Conservation (phyloP, 2,329 filamentous ascomycete genomes). For the Ophiosphaerella korrae region DNA sequence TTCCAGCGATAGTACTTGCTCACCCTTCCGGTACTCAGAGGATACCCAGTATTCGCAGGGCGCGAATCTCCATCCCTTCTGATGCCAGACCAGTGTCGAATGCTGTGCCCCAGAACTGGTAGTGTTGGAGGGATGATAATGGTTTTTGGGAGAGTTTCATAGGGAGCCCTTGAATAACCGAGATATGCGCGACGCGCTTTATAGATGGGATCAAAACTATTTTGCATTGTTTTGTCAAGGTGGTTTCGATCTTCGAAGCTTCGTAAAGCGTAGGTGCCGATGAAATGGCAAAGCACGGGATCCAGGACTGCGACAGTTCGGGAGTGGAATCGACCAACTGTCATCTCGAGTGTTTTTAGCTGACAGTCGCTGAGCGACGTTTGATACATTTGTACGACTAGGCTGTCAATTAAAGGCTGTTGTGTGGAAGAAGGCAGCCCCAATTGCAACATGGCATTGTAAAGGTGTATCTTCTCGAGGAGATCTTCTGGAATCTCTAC, state of each 20-base stretch:
- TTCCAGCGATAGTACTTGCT: neutral
- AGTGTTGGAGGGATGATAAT: slow-evolving; percentile 14
- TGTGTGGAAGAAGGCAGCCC: slow-evolving; percentile 15
- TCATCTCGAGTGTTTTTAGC: slow-evolving; percentile 22
- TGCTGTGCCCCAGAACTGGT: slow-evolving; percentile 16
- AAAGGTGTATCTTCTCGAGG: slow-evolving; percentile 23
- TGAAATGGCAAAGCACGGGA: slow-evolving; percentile 22
- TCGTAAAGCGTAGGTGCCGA: slow-evolving; percentile 19
- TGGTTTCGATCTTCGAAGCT: slow-evolving; percentile 8
- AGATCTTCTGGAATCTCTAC: slow-evolving; percentile 12
- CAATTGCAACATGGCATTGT: slow-evolving; percentile 27
- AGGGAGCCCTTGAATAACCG: neutral
- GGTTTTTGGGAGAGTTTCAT: neutral
- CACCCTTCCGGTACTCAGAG: slow-evolving; percentile 14
- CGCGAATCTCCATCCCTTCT: slow-evolving; percentile 7
- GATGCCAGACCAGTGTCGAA: slow-evolving; percentile 20
- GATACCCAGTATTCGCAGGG: slow-evolving; percentile 15
- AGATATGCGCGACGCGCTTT: no score
- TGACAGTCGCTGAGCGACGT: slow-evolving; percentile 10
- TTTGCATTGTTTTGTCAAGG: neutral
- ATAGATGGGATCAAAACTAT: slow-evolving; percentile 1
- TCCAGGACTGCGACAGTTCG: slow-evolving; percentile 20
- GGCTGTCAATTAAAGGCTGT: slow-evolving; percentile 13
- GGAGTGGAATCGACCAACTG: slow-evolving; percentile 20
- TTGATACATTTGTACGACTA: slow-evolving; percentile 21